Evolutionary conservation across 306 rosid genomes (phyloP).

Genomic region (Neltuma alba): DNA sequence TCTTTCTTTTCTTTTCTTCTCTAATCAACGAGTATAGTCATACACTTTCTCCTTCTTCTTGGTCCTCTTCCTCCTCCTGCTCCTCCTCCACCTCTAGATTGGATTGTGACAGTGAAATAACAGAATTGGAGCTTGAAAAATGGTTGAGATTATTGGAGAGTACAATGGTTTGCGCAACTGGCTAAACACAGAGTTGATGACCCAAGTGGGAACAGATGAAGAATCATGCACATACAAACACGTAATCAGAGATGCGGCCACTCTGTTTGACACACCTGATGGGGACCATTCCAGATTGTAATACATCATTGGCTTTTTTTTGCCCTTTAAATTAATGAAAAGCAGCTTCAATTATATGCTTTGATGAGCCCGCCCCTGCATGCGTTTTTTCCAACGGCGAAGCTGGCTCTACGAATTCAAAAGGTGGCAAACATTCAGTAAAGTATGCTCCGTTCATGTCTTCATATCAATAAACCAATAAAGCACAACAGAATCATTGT

Average conservation of each 20-base stretch:
- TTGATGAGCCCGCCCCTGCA: conserved; percentile 29
- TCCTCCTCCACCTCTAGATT: background rate
- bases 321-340: background rate
- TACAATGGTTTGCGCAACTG: conserved; percentile 30
- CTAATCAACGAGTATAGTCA: background rate
- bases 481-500: background rate
- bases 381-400: conserved; percentile 36
- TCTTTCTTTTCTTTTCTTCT: no score
- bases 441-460: background rate
- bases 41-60: background rate
- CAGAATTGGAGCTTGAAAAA: conserved; percentile 36
- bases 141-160: conserved; percentile 33
- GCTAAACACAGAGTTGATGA: background rate
- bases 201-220: conserved; percentile 34
- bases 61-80: no score
- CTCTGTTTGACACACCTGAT: background rate
- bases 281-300: conserved; percentile 41
- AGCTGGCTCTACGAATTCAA: background rate
- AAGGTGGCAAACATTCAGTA: background rate
- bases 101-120: conserved; percentile 19
- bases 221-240: conserved; percentile 24
- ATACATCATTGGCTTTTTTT: background rate
- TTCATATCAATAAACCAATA: background rate
- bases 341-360: background rate
- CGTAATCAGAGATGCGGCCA: background rate